Evolutionary conservation across 2,329 filamentous ascomycete species (phyloP), one percentile per base, ranked within the genome.

Genomic region (Ophiostoma himal-ulmi): DNA sequence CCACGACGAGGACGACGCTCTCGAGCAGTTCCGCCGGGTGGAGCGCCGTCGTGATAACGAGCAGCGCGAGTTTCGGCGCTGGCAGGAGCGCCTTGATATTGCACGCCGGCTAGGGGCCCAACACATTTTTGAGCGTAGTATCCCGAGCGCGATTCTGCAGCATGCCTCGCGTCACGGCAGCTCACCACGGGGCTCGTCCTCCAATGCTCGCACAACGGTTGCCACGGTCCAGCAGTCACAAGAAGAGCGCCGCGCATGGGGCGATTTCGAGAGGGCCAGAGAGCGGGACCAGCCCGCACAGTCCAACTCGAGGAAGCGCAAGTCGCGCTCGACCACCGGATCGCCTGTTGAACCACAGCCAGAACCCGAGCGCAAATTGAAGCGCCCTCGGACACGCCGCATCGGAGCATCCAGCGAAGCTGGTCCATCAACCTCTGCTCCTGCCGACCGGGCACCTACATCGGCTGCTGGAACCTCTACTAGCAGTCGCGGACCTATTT

Each of bases 231-330:
- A 88, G 52, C 91, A 96, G 78, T 91, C 90, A 8, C 82, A 89
- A 60, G 93, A 97, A 75, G 93, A 96, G 78, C 84, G 90, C 69
- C 85, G 89, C 71, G 93, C 94, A 4, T 97, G 94, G 95, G 92
- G 93, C 73, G 93, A 91, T 26, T 89, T 98, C 73, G 94, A 97
- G 75, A 91, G 90, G 78, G 93, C 92, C 62, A 86, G 92, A 73
- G 90, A 94, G 72, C 85, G 86, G 22, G 85, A 91, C 30, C 78
- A 81, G 64, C 78, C 80, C 37, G 79, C 76, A 41, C 79, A 76
- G 69, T 80, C 85, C 60, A 84, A 81, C 72, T 82, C 83, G 68
- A 88, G 91, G 71, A 93, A 97, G 81, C 88, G 93, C 69, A 95
- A 93, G 77, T 82, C 84, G 8, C 83, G 84, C 54, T 96, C 93